Evolutionary conservation across 2,329 filamentous ascomycete species (phyloP).

Genomic region (Ceratocystiopsis brevicomis): DNA sequence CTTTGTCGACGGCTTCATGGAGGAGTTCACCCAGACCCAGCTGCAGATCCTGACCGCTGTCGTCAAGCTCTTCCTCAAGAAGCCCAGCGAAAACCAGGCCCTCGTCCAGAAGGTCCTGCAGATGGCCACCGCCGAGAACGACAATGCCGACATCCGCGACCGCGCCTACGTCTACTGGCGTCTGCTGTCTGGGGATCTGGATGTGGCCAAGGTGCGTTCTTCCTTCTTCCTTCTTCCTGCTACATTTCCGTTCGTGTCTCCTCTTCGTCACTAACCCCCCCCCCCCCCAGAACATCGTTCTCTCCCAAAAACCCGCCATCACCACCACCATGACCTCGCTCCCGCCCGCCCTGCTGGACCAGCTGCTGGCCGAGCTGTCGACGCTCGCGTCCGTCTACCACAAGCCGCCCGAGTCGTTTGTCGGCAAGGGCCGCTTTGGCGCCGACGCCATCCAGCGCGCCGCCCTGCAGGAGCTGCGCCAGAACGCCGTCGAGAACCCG

Average conservation of each 20-base stretch:
- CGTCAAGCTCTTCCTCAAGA: constrained; percentile 94
- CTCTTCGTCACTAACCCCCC: no score
- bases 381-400: constrained; percentile 95
- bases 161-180: constrained; percentile 98
- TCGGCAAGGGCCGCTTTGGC: constrained; percentile 84
- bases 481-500: constrained; percentile 84
- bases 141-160: constrained; percentile 94
- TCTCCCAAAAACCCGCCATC: constrained; percentile 88
- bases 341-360: constrained; percentile 65
- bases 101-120: constrained; percentile 91
- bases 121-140: constrained; percentile 78
- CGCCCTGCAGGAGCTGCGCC: constrained; percentile 86
- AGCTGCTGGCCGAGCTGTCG: constrained; percentile 78
- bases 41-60: constrained; percentile 92
- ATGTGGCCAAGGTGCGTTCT: constrained; percentile 47
- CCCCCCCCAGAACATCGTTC: constrained; percentile 46
- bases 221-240: no score
- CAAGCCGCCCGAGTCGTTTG: constrained; percentile 94
- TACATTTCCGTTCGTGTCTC: no score
- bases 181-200: constrained; percentile 75
- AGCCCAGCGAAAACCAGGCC: constrained; percentile 76
- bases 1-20: constrained; percentile 87
- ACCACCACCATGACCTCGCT: constrained; percentile 84
- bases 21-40: constrained; percentile 98
- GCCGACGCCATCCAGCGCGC: constrained; percentile 88